phyloP scores from a whole-genome alignment of 345 rosid genomes.

The Corchorus olitorius region DNA sequence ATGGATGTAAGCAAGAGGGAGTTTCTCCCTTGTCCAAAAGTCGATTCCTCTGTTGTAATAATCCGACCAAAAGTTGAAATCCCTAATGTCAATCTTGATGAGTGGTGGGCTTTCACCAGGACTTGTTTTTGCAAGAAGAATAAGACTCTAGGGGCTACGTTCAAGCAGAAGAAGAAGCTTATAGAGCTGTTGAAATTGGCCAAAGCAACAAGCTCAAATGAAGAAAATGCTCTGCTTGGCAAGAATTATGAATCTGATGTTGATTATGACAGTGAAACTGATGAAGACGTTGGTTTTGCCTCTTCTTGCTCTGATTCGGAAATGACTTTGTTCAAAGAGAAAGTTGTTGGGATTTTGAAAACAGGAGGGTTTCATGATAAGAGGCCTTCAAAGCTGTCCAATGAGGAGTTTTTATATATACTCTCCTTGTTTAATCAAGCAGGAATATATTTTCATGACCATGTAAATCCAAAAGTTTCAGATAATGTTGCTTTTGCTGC shows the following conservation, averaged over 20 bases:
- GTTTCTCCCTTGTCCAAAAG: slow-evolving; percentile 83
- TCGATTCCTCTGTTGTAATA: slow-evolving; percentile 80
- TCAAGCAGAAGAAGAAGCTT: slow-evolving; percentile 91
- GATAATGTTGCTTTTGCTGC: slow-evolving; percentile 25
- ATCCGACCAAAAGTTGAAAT: slow-evolving; percentile 71
- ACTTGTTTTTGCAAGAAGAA: slow-evolving; percentile 84
- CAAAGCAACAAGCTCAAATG: slow-evolving; percentile 7
- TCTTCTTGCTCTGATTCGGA: slow-evolving; percentile 38
- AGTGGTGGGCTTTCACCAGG: slow-evolving; percentile 81
- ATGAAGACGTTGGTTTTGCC: slow-evolving; percentile 19
- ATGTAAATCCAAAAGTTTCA: slow-evolving; percentile 23
- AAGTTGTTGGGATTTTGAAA: slow-evolving; percentile 46
- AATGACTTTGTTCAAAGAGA: slow-evolving; percentile 56
- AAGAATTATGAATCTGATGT: not conserved
- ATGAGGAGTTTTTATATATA: slow-evolving; percentile 58
- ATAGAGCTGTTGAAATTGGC: slow-evolving; percentile 55
- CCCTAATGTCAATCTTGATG: slow-evolving; percentile 58
- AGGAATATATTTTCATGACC: slow-evolving; percentile 63
- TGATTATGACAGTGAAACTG: slow-evolving; percentile 24
- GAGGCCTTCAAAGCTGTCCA: slow-evolving; percentile 78
- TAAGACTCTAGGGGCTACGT: slow-evolving; percentile 82
- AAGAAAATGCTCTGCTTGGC: not conserved
- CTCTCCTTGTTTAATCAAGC: slow-evolving; percentile 67
- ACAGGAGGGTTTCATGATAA: slow-evolving; percentile 62
- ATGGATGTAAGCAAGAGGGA: slow-evolving; percentile 96